Base-by-base conservation (phyloP, 768 basidiomycete species). In the Boletus rubescentipes region DNA sequence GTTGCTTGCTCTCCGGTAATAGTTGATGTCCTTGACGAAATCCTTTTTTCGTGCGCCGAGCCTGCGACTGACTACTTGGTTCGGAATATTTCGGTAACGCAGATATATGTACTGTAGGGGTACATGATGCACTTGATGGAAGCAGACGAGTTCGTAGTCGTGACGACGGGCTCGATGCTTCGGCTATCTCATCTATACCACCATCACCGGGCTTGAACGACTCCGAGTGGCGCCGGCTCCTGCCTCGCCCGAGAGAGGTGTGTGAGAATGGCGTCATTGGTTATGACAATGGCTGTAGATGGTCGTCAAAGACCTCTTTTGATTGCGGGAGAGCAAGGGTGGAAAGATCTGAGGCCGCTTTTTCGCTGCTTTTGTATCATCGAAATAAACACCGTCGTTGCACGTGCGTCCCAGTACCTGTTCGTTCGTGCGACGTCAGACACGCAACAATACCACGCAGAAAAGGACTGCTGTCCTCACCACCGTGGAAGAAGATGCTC, bases 21-120 rank as follows among this genome's bases (percentile, higher is more conserved):
- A 0, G 79, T 83, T 14, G 79, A 79, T 45, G 86, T 63, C 3
- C 85, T 84, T 0, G 84, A 86, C 54, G 85, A 86, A 15, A 88
- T 73, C 8, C 85, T 84, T 56, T 83, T 85, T 56, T 78, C 72
- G 15, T 43, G 21, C 12, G 18, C 12, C 15, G 34, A 23, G 12
- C 14, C 8, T 16, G 20, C 15, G 50, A 61, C 30, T 3, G 46
- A n/a, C 20, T 4, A 16, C 31, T 16, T 21, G 26, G 42, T 26
- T 43, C 53, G 26, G 2, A 35, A 18, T 14, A 6, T 12, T 18
- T 35, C 12, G 34, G 20, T 29, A 18, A 26, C 18, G 20, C 36
- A 21, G 52, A 42, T 18, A 49, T 11, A 40, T 30, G 58, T 16
- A 26, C 56, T 18, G 20, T 46, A 1, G 35, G 26, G 14, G 30